A percentile compares a stretch with the other conserved stretches of the same genome.
phyloP scores from a whole-genome alignment of 129 eudicot species.

The Centella asiatica region DNA sequence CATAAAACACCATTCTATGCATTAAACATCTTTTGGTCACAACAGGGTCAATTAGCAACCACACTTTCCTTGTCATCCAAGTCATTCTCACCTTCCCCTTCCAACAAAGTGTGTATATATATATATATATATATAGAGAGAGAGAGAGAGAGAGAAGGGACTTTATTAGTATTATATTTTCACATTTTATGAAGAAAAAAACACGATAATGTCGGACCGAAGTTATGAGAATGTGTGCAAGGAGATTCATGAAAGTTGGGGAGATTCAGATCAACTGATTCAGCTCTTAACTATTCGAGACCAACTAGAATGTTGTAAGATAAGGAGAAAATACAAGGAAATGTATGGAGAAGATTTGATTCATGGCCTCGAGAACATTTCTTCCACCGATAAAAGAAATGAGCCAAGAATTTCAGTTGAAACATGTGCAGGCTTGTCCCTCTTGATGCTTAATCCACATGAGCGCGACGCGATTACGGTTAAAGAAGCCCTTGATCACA shows the following conservation, averaged over 20 bases:
- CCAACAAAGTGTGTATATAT: background rate
- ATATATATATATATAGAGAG: background rate
- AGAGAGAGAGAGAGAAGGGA: too few relatives aligned
- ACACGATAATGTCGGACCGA: conserved; percentile 20
- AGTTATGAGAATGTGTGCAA: conserved; percentile 41
- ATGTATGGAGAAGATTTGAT: conserved; percentile 55
- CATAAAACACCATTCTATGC: background rate
- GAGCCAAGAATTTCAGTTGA: conserved; percentile 8
- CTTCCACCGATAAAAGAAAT: background rate
- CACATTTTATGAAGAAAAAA: conserved; percentile 5
- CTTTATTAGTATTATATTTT: too few relatives aligned
- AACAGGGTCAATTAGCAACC: background rate
- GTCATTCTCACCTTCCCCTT: conserved; percentile 4
- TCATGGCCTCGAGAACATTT: conserved; percentile 20
- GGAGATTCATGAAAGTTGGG: conserved; percentile 44
- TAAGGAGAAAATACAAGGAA: conserved; percentile 42
- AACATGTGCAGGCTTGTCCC: conserved; percentile 31
- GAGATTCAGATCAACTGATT: conserved; percentile 23
- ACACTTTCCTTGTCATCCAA: conserved; percentile 12
- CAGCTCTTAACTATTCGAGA: conserved; percentile 16
- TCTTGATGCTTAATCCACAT: conserved; percentile 44
- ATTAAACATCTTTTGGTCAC: background rate
- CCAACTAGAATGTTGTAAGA: conserved; percentile 32
- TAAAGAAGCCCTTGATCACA: conserved; percentile 39
- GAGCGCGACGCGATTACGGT: conserved; percentile 60